Base-by-base conservation (phyloP, 768 basidiomycete species). In the Hericium erinaceus region DNA sequence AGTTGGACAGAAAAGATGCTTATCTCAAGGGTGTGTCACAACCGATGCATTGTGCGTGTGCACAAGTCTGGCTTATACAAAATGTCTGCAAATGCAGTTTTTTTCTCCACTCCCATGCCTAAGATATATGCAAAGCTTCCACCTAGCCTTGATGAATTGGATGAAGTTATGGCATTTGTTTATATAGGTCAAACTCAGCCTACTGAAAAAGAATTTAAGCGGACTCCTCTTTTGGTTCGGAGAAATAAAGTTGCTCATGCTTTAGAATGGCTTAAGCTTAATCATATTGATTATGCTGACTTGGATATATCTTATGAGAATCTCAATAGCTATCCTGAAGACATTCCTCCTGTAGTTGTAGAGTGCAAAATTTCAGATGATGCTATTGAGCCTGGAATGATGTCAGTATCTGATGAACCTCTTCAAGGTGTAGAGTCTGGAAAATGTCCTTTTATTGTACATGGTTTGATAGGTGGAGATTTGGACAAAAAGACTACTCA, bases 1-100 rank as follows among this genome's bases (percentile, higher is more conserved):
- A 67, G 46, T 5, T 73, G 67, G 52, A 61, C 64, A 0, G 74
- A 77, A 57, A 65, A 69, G 26, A 57, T 68, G 28, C 52, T 72
- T 0, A 57, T 74, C 6, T 58, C 72, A 0, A 49, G 61, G 15
- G 64, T 67, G 0, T 28, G 68, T 3, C 67, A 68, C n/a, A 73
- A 72, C 57, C 7, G 57, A 0, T 74, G 68, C 57, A 53, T 73
- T 5, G 68, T 73, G 0, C 55, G 62, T 1, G 72, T 75, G 0
- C 50, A 61, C 2, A 68, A 64, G 12, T 51, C 50, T 51, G 75
- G 74, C 0, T 48, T 62, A 4, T 56, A 61, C 0, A 63, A 60
- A 33, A 60, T 64, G 58, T 33, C 16, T 12, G 62, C 44, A 7
- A 65, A 65, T 57, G 61, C 59, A 8, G 51, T 65, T 3, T 49